These are phyloP conservation scores for Pyronema domesticum DNA, from an alignment of 495 filamentous ascomycete species.

Conservation along the genomic window DNA sequence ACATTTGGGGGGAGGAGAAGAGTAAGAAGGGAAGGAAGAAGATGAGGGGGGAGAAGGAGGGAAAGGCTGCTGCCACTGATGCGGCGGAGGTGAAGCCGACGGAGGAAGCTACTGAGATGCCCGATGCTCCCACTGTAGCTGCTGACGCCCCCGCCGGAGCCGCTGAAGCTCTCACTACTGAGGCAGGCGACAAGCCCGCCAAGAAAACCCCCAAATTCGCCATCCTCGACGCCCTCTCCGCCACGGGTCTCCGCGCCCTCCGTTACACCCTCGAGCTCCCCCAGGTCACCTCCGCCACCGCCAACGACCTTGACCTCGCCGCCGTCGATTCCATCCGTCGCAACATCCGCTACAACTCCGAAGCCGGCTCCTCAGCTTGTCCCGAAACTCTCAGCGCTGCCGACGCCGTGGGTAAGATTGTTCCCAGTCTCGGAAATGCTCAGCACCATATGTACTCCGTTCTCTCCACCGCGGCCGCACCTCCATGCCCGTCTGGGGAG, in stretches of 20 bases:
- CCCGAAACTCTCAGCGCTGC: not conserved
- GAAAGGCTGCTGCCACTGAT: constrained; percentile 25
- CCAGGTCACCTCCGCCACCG: constrained; percentile 59
- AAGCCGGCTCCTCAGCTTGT: constrained; percentile 25
- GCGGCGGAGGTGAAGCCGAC: constrained; percentile 16
- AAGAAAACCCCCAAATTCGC: constrained; percentile 35
- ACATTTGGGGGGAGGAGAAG: constrained; percentile 42
- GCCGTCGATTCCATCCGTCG: constrained; percentile 65
- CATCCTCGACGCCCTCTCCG: constrained; percentile 87
- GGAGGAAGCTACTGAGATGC: constrained; percentile 5
- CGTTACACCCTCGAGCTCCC: constrained; percentile 86
- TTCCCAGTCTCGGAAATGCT: constrained; percentile 58
- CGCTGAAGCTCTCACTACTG: not conserved
- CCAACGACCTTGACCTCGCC: constrained; percentile 65
- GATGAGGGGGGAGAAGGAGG: constrained; percentile 4
- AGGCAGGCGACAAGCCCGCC: not conserved
- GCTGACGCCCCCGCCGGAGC: not conserved
- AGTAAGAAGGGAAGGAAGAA: constrained; percentile 29
- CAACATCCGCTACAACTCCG: constrained; percentile 67
- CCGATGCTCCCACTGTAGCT: too few species aligned
- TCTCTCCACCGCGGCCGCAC: constrained; percentile 19
- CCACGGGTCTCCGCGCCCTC: constrained; percentile 78
- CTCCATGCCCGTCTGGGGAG: not conserved
- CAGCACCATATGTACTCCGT: constrained; percentile 72
- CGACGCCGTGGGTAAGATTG: constrained; percentile 37